phyloP scores from a whole-genome alignment of 768 basidiomycete species.

The Serpula lacrymans region DNA sequence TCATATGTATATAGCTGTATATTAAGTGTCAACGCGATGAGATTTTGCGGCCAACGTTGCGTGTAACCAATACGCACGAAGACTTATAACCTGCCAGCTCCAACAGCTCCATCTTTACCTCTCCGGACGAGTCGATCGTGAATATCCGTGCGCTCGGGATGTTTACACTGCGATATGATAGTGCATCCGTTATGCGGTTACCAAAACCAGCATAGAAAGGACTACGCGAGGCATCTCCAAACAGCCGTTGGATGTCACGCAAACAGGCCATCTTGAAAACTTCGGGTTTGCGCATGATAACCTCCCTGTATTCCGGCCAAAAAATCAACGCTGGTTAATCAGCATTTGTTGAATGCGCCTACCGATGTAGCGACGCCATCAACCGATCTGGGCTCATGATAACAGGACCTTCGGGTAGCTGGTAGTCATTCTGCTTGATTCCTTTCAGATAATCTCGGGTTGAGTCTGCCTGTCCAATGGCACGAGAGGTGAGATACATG shows the following conservation, averaged over 20 bases:
- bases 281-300: conserved; percentile 98
- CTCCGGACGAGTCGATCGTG: conserved; percentile 92
- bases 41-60: too few relatives aligned
- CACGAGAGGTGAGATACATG: conserved; percentile 95
- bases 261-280: conserved; percentile 99
- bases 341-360: conserved; percentile 18
- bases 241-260: conserved; percentile 89
- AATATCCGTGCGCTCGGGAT: conserved; percentile 94
- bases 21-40: too few relatives aligned
- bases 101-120: conserved; percentile 96
- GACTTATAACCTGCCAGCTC: conserved; percentile 97
- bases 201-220: conserved; percentile 98
- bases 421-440: conserved; percentile 93
- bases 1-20: conserved; percentile 93
- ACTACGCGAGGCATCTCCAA: conserved; percentile 65
- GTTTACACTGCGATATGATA: conserved; percentile 96
- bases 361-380: conserved; percentile 94
- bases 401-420: conserved; percentile 96
- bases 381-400: conserved; percentile 98
- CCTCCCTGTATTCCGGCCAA: conserved; percentile 61
- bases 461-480: conserved; percentile 96
- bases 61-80: conserved; percentile 77
- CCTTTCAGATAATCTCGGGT: conserved; percentile 92
- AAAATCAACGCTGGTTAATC: not conserved
- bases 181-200: conserved; percentile 95